Evolutionary conservation across 768 basidiomycete genomes (phyloP).

Genomic region (Trichaptum fuscoviolaceum): DNA sequence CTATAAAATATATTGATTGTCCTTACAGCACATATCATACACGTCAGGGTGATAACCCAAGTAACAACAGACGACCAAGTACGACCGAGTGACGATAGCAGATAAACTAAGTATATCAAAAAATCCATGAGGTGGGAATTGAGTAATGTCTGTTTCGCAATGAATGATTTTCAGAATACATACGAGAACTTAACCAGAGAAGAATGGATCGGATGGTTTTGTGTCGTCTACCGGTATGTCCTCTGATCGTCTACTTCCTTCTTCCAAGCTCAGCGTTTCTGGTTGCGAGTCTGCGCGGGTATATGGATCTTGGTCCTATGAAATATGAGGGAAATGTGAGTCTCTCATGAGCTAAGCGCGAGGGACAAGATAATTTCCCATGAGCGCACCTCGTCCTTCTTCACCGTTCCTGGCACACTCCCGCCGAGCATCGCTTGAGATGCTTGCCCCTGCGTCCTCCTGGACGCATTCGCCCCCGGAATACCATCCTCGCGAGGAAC

Average conservation of each 20-base stretch:
- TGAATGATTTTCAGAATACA: not conserved
- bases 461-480: constrained; percentile 11
- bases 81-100: not conserved
- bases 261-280: not conserved
- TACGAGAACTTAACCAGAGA: not conserved
- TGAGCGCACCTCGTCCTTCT: not conserved
- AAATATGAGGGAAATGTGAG: not conserved
- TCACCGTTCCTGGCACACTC: not conserved
- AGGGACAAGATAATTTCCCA: not conserved
- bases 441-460: not conserved
- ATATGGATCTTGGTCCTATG: not conserved
- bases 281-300: not conserved
- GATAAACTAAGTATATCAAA: not conserved
- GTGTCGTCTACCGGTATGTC: not conserved
- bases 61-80: not conserved
- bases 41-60: not conserved
- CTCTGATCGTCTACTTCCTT: not conserved
- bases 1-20: not conserved
- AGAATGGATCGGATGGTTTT: not conserved
- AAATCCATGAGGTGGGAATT: not conserved
- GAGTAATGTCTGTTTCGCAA: not conserved
- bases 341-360: not conserved
- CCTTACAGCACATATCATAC: not conserved
- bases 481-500: constrained; percentile 76
- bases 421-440: not conserved